Base-by-base conservation (phyloP, 1,284 basidiomycete species). In the Cryptococcus deneoformans region DNA sequence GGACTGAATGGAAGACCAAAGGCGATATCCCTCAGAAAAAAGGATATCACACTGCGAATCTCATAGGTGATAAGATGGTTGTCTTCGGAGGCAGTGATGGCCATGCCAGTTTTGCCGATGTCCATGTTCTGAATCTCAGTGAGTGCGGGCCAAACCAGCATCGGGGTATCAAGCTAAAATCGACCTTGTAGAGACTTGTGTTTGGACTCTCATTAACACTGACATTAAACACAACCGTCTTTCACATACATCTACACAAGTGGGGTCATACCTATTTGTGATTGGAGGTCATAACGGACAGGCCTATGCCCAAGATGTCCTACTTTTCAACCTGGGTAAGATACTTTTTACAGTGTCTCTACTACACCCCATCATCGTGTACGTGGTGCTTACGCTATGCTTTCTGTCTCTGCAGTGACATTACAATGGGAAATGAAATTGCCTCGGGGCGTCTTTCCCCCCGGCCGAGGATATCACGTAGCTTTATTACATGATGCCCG, bases 261-360 rank as follows among this genome's bases (percentile, higher is more conserved):
- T 96, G 14, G 93, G 93, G n/a, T 92, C 90, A 1, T 94, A 92
- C 69, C 84, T 96, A 0, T 93, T 93, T 77, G 83, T 95, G 56
- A 82, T 88, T 57, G 93, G 92, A 2, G 92, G 93, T 0, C 92
- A 95, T 76, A 88, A 93, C 66, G 88, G 88, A 8, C 79, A 81
- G 20, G 80, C 85, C 46, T 96, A 95, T 74, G 85, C 84, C 34
- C 84, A 86, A 16, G 89, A 95, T 16, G 80, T 95, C 8, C 80
- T 92, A 11, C 80, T 90, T 6, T 91, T 93, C 77, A 93, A 95
- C 69, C 85, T 95, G 37, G 87, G 90, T 90, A 65, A 52, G 67
- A 64, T 24, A 29, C 29, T 3, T 3, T 9, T 5, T 29, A 6
- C 16, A 29, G 34, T 29, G 29, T 47, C 9, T 29, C 9, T 29